These are phyloP conservation scores for Exophiala phaeomuriformis DNA, from an alignment of 2,329 filamentous ascomycete genomes.

Conservation along the genomic window DNA sequence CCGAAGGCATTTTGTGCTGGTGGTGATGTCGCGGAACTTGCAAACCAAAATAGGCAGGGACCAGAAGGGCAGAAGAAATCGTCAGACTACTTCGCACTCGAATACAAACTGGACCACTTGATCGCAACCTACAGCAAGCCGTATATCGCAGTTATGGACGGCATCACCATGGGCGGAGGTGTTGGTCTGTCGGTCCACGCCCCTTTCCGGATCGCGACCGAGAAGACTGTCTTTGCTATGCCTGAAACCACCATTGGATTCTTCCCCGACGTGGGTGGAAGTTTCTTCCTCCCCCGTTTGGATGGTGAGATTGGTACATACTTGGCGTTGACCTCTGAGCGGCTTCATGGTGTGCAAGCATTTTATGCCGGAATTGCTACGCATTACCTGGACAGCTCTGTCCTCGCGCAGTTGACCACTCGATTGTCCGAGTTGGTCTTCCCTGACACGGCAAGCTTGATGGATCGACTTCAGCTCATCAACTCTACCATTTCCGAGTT, in stretches of 20 bases:
- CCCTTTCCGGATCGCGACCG: conserved; percentile 91
- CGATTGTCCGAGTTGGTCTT: conserved; percentile 86
- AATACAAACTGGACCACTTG: conserved; percentile 93
- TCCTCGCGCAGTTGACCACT: conserved; percentile 69
- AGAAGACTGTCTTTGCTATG: conserved; percentile 95
- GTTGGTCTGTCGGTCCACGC: conserved; percentile 92
- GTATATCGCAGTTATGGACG: conserved; percentile 92
- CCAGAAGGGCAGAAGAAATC: conserved; percentile 65
- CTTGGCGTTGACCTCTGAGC: conserved; percentile 82
- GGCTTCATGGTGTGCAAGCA: conserved; percentile 71
- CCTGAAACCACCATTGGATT: conserved; percentile 97
- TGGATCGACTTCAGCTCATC: conserved; percentile 62
- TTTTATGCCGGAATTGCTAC: conserved; percentile 91
- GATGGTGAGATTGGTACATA: conserved; percentile 84
- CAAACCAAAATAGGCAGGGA: conserved; percentile 61
- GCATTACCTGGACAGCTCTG: conserved; percentile 90
- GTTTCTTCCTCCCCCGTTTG: conserved; percentile 89
- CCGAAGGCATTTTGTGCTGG: conserved; percentile 83
- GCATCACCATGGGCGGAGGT: conserved; percentile 96
- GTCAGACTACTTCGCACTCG: conserved; percentile 78
- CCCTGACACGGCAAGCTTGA: conserved; percentile 61
- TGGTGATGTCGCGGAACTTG: conserved; percentile 78
- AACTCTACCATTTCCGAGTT: conserved; percentile 89
- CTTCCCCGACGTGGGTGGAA: conserved; percentile 95
- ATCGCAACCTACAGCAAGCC: conserved; percentile 92